These are phyloP conservation scores for Quercus phellos DNA, from an alignment of 331 rosid species.

Conservation along the genomic window DNA sequence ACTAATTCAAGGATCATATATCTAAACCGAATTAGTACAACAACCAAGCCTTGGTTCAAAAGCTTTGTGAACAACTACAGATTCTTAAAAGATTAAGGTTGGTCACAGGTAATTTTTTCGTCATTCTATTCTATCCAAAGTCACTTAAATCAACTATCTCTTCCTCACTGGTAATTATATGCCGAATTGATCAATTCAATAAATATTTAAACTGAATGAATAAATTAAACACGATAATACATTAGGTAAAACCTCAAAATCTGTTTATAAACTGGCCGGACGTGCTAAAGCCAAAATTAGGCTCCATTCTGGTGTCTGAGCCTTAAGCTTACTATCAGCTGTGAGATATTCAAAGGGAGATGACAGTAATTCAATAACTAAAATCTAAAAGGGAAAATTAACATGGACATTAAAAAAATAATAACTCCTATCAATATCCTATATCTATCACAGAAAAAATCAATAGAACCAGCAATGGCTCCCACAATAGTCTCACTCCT, in stretches of 20 bases:
- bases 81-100: no score
- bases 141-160: no score
- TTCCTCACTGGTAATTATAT: no score
- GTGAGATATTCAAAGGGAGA: conserved; percentile 8
- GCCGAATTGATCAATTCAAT: background rate
- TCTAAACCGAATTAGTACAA: no score
- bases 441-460: background rate
- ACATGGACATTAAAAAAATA: background rate
- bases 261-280: background rate
- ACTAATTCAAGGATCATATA: no score
- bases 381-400: background rate
- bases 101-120: no score
- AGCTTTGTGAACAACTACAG: no score
- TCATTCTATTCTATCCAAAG: no score
- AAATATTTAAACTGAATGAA: background rate
- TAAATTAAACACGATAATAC: background rate
- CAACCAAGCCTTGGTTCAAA: no score
- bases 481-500: background rate
- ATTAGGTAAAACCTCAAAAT: background rate
- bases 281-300: background rate
- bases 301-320: background rate
- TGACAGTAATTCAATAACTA: background rate
- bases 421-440: background rate
- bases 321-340: conserved; percentile 1
- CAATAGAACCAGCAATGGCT: background rate